Conservation (phyloP, 176 grass and related monocot genomes). For the Raddia distichophylla region DNA sequence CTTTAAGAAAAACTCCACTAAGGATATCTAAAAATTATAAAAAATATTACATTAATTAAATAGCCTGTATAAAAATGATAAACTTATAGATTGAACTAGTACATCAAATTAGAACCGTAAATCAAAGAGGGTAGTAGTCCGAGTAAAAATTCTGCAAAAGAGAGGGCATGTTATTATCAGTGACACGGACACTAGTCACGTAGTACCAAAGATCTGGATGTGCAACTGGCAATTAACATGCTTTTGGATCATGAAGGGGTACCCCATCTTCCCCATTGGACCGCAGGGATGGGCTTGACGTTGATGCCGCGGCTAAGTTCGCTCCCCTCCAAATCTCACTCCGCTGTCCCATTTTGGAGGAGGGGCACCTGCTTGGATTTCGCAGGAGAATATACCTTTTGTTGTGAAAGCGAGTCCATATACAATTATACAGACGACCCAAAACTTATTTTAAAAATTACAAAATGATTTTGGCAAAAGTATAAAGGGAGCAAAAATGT, state of each 20-base stretch:
- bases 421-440: background rate
- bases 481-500: background rate
- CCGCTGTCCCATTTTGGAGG: conserved; percentile 38
- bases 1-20: too few species aligned
- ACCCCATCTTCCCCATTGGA: conserved; percentile 34
- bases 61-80: too few species aligned
- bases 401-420: background rate
- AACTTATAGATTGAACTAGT: too few species aligned
- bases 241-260: conserved; percentile 16
- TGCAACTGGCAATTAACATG: conserved; percentile 42
- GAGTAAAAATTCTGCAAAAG: background rate
- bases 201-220: conserved; percentile 42
- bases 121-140: too few species aligned
- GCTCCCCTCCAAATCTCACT: conserved; percentile 45
- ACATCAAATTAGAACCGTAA: too few species aligned
- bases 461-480: background rate
- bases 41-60: too few species aligned
- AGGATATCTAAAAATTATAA: too few species aligned
- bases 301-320: conserved; percentile 34
- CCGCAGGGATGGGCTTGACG: conserved; percentile 61
- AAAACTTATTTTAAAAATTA: background rate
- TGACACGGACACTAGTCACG: conserved; percentile 10
- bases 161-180: background rate
- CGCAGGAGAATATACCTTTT: conserved; percentile 36
- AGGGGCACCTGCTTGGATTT: conserved; percentile 37